phyloP scores from a whole-genome alignment of 2,329 filamentous ascomycete genomes.

The Pseudocercospora pini-densiflorae region DNA sequence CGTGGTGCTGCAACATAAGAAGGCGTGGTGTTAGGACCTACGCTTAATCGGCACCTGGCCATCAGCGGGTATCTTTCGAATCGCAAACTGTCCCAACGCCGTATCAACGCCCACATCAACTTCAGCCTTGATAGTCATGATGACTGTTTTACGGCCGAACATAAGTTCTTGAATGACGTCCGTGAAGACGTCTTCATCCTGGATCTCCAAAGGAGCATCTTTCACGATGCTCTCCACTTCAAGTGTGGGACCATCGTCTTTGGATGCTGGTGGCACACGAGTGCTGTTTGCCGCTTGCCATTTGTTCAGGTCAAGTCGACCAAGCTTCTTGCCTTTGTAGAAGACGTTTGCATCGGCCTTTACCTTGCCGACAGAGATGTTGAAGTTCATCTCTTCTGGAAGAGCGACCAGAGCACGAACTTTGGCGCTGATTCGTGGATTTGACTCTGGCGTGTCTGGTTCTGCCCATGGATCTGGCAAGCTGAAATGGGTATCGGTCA shows the following conservation, averaged over 20 bases:
- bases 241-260: conserved; percentile 65
- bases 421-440: conserved; percentile 80
- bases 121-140: conserved; percentile 74
- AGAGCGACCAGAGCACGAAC: conserved; percentile 78
- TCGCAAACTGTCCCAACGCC: conserved; percentile 75
- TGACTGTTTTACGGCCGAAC: conserved; percentile 72
- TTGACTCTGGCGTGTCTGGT: conserved; percentile 71
- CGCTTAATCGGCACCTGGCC: conserved; percentile 90
- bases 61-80: conserved; percentile 82
- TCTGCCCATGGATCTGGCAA: conserved; percentile 81
- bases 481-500: conserved; percentile 83
- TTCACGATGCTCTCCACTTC: conserved; percentile 76
- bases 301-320: conserved; percentile 74
- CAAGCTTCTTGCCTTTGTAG: conserved; percentile 78
- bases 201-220: conserved; percentile 81
- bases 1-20: conserved; percentile 19
- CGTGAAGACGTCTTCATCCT: conserved; percentile 76
- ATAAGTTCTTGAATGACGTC: conserved; percentile 80
- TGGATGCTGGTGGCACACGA: conserved; percentile 59
- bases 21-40: conserved; percentile 61
- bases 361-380: conserved; percentile 76
- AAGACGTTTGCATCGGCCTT: conserved; percentile 79
- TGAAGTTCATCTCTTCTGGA: conserved; percentile 85
- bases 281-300: conserved; percentile 88
- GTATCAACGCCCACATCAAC: conserved; percentile 86